phyloP scores from a whole-genome alignment of 1,139 yeast genomes.

The Blastobotrys raffinosifermentans region DNA sequence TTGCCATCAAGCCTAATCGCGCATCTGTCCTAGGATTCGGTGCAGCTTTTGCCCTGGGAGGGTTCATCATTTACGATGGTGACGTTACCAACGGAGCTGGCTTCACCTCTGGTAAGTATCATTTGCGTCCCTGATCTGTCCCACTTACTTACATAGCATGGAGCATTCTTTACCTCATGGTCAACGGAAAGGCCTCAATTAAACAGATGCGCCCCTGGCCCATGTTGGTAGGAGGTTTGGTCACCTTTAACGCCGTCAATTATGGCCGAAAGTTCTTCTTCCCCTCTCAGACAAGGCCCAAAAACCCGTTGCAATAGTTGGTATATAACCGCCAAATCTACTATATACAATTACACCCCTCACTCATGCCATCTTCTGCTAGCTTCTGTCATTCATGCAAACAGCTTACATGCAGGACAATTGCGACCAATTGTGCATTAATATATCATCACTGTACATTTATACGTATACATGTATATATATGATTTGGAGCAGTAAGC shows the following conservation, averaged over 20 bases:
- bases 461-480: too few relatives aligned
- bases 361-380: too few relatives aligned
- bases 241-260: conserved; percentile 54
- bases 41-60: conserved; percentile 63
- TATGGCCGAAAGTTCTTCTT: conserved; percentile 67
- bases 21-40: conserved; percentile 55
- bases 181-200: conserved; percentile 62
- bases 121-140: not conserved
- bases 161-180: conserved; percentile 71
- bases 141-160: conserved; percentile 47
- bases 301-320: too few relatives aligned
- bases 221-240: conserved; percentile 50
- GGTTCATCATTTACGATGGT: conserved; percentile 70
- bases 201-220: conserved; percentile 49
- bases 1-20: conserved; percentile 40
- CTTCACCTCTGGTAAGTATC: conserved; percentile 46
- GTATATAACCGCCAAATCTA: too few relatives aligned
- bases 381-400: too few relatives aligned
- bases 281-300: too few relatives aligned
- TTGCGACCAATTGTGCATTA: too few relatives aligned
- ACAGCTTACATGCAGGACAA: too few relatives aligned
- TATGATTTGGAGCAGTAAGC: too few relatives aligned
- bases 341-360: too few relatives aligned
- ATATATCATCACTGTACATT: too few relatives aligned
- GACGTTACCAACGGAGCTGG: conserved; percentile 85